Evolutionary conservation across 495 filamentous ascomycete species (phyloP), one percentile per base, ranked within the genome.

Genomic region (Beverwykella pulmonaria): DNA sequence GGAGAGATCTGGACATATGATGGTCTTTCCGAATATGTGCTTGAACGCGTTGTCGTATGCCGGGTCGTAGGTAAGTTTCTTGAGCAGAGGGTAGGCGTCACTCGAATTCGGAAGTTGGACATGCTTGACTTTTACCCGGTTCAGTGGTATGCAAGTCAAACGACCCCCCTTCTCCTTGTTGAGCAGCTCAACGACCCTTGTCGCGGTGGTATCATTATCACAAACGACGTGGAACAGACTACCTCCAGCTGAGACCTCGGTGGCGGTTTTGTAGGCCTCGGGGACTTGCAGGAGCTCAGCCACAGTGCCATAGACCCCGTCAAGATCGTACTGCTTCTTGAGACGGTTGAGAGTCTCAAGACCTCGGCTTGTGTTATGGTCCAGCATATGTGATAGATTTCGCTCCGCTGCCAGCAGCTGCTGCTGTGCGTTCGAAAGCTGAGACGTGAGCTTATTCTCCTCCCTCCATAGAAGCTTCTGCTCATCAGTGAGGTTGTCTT

Each of bases 151-250:
- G 70, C 96, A 97, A 1, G 95, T 98, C 27, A 98, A 83, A 70
- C 94, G 86, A n/a, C 94, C 94, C 19, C 88, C 85, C 60, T 85
- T 88, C 59, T 88, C 85, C 57, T 89, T 90, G 73, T 92, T 86
- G 22, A 99, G 81, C 15, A 88, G 83, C 69, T 93, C 89, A 15
- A 92, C 82, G 17, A 96, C 86, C 57, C 84, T 84, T 0, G 91
- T 90, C 0, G 92, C 92, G 1, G 93, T 97, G 39, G 89, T 85
- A 58, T 93, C 93, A 41, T 88, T 96, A 75, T 99, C 94, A 49
- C 97, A 92, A 25, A 99, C 91, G 70, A 96, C 95, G 77, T 99
- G 91, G 78, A 99, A 99, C 8, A 99, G 80, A 75, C 91, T 95
- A 65, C 88, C 88, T 6, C 94, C 95, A 9, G 92, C 95, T 3